Percentiles rank a stretch among this genome's conserved stretches.
These are phyloP conservation scores for Fusarium caatingaense DNA, from an alignment of 2,329 filamentous ascomycete species.

Conservation along the genomic window DNA sequence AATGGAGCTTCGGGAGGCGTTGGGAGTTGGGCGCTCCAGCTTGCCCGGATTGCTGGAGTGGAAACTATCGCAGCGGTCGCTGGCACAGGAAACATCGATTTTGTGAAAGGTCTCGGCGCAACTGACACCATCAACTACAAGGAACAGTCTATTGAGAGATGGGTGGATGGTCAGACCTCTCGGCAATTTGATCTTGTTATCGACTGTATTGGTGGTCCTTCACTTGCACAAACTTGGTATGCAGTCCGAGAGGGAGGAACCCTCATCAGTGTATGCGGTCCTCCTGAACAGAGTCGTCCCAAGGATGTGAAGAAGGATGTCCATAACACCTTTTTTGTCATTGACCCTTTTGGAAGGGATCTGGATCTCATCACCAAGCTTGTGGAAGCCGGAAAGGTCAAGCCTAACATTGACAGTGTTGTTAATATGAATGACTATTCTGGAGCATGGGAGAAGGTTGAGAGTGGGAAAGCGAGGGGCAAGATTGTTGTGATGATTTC, in stretches of 20 bases:
- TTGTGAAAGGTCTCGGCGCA: slow-evolving; percentile 14
- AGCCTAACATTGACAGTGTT: slow-evolving; percentile 33
- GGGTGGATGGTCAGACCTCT: slow-evolving; percentile 7
- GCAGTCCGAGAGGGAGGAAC: slow-evolving; percentile 24
- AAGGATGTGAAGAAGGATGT: slow-evolving; percentile 15
- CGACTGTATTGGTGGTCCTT: slow-evolving; percentile 29
- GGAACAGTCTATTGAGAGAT: slow-evolving; percentile 17
- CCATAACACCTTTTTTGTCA: slow-evolving; percentile 26
- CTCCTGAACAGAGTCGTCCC: slow-evolving; percentile 24
- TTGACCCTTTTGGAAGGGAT: slow-evolving; percentile 26
- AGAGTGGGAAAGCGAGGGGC: slow-evolving; percentile 21
- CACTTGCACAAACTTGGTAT: slow-evolving; percentile 24
- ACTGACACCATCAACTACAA: slow-evolving; percentile 33
- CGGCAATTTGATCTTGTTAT: slow-evolving; percentile 29
- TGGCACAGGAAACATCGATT: slow-evolving; percentile 11
- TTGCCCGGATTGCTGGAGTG: slow-evolving; percentile 20
- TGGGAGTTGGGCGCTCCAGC: slow-evolving; percentile 29
- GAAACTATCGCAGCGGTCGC: not conserved
- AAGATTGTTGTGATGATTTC: slow-evolving; percentile 24
- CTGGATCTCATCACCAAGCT: slow-evolving; percentile 20
- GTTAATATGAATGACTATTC: slow-evolving; percentile 17
- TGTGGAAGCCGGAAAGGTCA: slow-evolving; percentile 23
- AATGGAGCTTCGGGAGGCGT: slow-evolving; percentile 26
- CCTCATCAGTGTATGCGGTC: slow-evolving; percentile 20
- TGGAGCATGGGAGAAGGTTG: slow-evolving; percentile 35